Base-by-base conservation (phyloP, 2,329 filamentous ascomycete genomes). In the Parafenestella ontariensis region DNA sequence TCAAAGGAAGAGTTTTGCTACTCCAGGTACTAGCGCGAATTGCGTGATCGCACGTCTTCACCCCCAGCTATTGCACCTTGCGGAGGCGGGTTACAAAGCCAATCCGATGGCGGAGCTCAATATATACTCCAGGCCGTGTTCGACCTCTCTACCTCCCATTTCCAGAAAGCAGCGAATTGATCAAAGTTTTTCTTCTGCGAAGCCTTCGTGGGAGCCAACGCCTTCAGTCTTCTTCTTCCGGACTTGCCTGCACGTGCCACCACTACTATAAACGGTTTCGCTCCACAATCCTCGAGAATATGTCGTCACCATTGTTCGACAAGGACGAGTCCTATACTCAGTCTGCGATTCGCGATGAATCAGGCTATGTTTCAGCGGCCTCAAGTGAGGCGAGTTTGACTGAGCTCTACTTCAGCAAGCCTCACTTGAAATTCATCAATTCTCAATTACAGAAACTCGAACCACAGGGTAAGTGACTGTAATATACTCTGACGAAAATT, bases 401-500 rank as follows among this genome's bases (percentile, higher is more conserved):
- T 13, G 86, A 91, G 56, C 84, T 98, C 69, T 87, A 89, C 77
- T 92, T 99, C 81, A 94, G 91, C 63, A 89, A 89, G 75, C 85
- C 89, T 60, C 94, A 99, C 77, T 83, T 98, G 65, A 89, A 91
- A 69, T 94, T 94, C 77, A 84, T 99, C 75, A 99, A 99, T 83
- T 80, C 87, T 61, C 92, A 96, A 77, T 82, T 99, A 66, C 90
- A 95, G 76, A 85, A 88, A 72, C 90, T 98, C 77, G 87, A 93
- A 73, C 91, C 95, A 58, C 83, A 94, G 78, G 84, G 84, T 86
- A 73, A 64, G 79, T 73, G 46, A 21, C 24, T 3, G 36, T n/a
- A 41, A n/a, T 18, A n/a, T 40, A 5, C 6, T 18, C 31, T 26
- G 10, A 24, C 20, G 26, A 34, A 29, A 26, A n/a, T 24, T 15